Base-by-base conservation (phyloP, 2,329 filamentous ascomycete species). In the Xylaria sp. region DNA sequence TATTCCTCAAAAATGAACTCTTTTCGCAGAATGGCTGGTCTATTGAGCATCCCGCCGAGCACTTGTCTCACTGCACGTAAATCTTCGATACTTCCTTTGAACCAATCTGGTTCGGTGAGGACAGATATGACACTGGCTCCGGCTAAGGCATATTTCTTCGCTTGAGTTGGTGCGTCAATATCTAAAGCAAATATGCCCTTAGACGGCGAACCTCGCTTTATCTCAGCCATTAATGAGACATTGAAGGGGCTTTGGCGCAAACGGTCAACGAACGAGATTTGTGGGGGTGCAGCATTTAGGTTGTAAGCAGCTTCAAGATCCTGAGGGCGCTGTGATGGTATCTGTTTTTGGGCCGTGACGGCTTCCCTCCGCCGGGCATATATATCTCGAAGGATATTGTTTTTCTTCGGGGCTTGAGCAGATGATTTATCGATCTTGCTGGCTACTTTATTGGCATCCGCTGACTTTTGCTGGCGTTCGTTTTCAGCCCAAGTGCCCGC, bases 1-100 rank as follows among this genome's bases (percentile, higher is more conserved):
- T 99, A 99, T 79, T 98, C 94, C 54, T 98, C 94, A 76, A 98
- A 99, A 48, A 99, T 90, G 76, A 99, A 99, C 75, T 99, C 96
- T 79, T 99, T 99, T 28, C 97, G 90, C 36, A 99, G 83, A 13
- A 99, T 88, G 1, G 95, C 97, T 2, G 96, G 97, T 61, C 96
- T 88, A 78, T 97, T 97, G 1, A 93, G 91, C 90, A 99, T 94
- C 13, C 92, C 91, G 74, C 94, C 89, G n/a, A 99, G 83, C 58
- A 93, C 94, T 80, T 95, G 92, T 53, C 96, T 89, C 36, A 98
- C 96, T 40, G 91, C 89, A 68, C 92, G 89, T 63, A 99, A 83
- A 78, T 99, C 96, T 67, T 99, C 95, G 69, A 99, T 94, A 80
- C 92, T 97, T 57, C 96, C 96, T 82, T 97, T 98, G 85, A 99